These are phyloP conservation scores for Rubroshorea leprosula DNA, from an alignment of 345 rosid species.

Conservation along the genomic window DNA sequence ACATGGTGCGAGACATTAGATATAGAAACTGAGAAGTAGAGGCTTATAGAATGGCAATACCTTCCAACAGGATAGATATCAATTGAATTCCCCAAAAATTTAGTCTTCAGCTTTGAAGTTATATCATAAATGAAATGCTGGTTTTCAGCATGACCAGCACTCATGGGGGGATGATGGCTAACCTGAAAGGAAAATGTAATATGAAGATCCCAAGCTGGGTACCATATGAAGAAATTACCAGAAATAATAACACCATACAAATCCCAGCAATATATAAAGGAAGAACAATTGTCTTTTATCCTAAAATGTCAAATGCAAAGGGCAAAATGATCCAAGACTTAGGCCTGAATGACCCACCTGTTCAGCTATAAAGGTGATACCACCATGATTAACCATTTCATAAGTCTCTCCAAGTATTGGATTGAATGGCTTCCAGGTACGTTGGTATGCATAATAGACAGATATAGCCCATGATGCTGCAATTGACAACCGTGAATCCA, in stretches of 20 bases:
- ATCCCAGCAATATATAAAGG: not conserved
- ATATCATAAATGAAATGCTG: conserved; percentile 71
- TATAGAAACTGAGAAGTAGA: not conserved
- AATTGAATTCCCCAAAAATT: conserved; percentile 71
- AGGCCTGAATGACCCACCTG: conserved; percentile 42
- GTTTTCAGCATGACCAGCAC: conserved; percentile 82
- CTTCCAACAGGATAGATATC: conserved; percentile 86
- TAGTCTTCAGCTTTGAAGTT: conserved; percentile 74
- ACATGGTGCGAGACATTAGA: too few relatives aligned
- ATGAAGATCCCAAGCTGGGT: not conserved
- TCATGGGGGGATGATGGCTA: conserved; percentile 84
- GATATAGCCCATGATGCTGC: conserved; percentile 96
- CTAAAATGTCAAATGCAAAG: conserved; percentile 1
- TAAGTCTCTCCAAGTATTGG: conserved; percentile 98
- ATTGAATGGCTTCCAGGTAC: conserved; percentile 98
- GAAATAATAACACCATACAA: not conserved
- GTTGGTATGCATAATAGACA: conserved; percentile 78
- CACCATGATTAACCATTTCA: conserved; percentile 74
- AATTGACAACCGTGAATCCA: conserved; percentile 18
- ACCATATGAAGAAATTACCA: conserved; percentile 2
- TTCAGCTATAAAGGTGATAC: conserved; percentile 69
- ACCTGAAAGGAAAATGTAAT: conserved; percentile 36
- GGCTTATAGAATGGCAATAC: conserved; percentile 12
- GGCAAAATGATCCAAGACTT: not conserved
- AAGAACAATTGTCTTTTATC: not conserved